Evolutionary conservation across 2,329 filamentous ascomycete species (phyloP), one percentile per base, ranked within the genome.

Genomic region (Arthrobotrys conoides): DNA sequence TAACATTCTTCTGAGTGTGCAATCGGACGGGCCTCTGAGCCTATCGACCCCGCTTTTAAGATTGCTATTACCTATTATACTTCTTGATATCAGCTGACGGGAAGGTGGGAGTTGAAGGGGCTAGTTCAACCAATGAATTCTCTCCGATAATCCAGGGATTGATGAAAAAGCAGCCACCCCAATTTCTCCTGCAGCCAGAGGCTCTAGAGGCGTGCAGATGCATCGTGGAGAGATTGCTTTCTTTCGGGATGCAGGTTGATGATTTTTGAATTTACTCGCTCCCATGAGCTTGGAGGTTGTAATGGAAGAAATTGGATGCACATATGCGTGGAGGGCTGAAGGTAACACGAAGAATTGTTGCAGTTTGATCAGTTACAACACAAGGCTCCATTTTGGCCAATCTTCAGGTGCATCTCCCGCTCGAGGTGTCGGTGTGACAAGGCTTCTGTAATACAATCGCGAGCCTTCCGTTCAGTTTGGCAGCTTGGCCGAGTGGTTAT

Each of bases 401-500:
- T 5, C 16, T n/a, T 8, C 9, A 5, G 18, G 5, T 14, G 8
- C 22, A 3, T 59, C 8, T 30, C 12, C 2, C 33, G 3, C 44
- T 46, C 16, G 16, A 16, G 9, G 16, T 46, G 36, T 67, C 22
- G 18, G 59, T 27, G 14, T 10, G 5, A 22, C 27, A 20, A 12
- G 30, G 24, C 14, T 63, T 64, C 20, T 68, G 27, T 69, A 64
- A 44, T 55, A 30, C 71, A 63, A 51, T 57, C 20, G 3, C 3
- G 8, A n/a, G 3, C 1, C 3, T 14, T 27, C 24, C 10, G 27
- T 49, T 24, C 51, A 66, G 53, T 76, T 76, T 76, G 66, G 71
- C 71, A 76, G 72, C 72, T 70, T 76, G 66, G 72, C 72, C 72
- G 66, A 76, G 71, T 76, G 71, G 71, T 76, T 76, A 76, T 76